Base-by-base conservation (phyloP, 2,329 filamentous ascomycete species). In the Tothia fuscella region DNA sequence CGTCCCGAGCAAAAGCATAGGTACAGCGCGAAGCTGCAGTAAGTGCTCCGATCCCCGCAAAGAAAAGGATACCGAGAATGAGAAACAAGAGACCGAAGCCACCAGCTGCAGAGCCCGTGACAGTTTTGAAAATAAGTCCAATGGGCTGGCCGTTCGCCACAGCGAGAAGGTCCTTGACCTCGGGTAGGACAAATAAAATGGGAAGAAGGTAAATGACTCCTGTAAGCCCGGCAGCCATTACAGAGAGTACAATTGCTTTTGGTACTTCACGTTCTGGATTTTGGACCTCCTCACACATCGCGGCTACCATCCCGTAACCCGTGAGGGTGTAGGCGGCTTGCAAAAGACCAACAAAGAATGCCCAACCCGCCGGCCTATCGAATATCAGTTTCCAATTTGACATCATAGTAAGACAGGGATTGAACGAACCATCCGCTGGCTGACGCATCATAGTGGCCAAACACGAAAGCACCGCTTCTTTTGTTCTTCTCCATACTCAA, bases 21-120 rank as follows among this genome's bases (percentile, higher is more conserved):
- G 79, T 83, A 63, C 80, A 84, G 19, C 82, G 71, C 39, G 75
- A 80, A 2, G 82, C 76, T 2, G 82, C 82, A 0, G 82, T 88
- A 16, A 87, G 63, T 1, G 82, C 78, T 5, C 81, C 82, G 25
- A 81, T 76, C 16, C 82, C 82, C 1, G 82, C 81, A 53, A 88
- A 86, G 56, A 88, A 70, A 45, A 82, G 67, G 51, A 89, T 85
- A 1, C 82, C 81, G 19, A 88, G 68, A 49, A 89, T 76, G 2
- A 88, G 64, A 58, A 88, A 82, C 12, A 87, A 67, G 5, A 88
- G 67, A 0, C 78, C 81, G 49, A 89, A 86, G 1, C 82, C 83
- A 19, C 81, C 83, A 4, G 66, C 76, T 1, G 78, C 70, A 16
- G 79, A 82, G 1, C 82, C 82, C 0, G 82, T 87, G 7, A 78